Conservation (phyloP, 2,329 filamentous ascomycete species). For the Chaetomium globosum region DNA sequence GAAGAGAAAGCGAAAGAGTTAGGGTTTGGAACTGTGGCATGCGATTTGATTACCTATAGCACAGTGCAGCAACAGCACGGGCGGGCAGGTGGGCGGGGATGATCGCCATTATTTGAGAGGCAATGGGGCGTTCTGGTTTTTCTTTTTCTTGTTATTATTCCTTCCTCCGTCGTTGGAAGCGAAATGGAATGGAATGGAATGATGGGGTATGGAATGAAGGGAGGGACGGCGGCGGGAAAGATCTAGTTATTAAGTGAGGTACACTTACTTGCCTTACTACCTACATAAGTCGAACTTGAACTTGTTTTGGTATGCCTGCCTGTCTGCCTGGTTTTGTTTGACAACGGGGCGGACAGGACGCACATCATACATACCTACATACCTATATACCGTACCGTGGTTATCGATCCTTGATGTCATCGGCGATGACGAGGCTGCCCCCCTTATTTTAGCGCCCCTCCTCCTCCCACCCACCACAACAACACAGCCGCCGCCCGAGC, state of each 20-base stretch:
- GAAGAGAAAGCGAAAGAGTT: neutral
- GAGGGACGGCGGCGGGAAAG: neutral
- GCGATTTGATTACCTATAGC: neutral
- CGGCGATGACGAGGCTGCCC: neutral
- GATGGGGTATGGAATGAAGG: neutral
- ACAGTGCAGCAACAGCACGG: slow-evolving; percentile 4
- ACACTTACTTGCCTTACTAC: no score
- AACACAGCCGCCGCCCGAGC: neutral
- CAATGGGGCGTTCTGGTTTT: neutral
- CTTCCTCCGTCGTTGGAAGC: no score
- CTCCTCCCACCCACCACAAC: neutral
- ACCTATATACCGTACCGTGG: neutral
- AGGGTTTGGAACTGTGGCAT: neutral
- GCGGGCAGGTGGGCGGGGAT: neutral
- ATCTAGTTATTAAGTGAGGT: neutral
- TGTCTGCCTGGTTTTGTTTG: no score
- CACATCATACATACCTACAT: neutral
- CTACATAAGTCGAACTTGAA: neutral
- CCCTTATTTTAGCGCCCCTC: neutral
- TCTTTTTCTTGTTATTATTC: neutral
- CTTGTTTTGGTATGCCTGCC: no score
- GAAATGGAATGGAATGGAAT: neutral
- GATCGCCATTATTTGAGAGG: neutral
- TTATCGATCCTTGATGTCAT: neutral
- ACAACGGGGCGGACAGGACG: no score